Evolutionary conservation across 1,284 basidiomycete species (phyloP).

Genomic region (Moesziomyces antarcticus): DNA sequence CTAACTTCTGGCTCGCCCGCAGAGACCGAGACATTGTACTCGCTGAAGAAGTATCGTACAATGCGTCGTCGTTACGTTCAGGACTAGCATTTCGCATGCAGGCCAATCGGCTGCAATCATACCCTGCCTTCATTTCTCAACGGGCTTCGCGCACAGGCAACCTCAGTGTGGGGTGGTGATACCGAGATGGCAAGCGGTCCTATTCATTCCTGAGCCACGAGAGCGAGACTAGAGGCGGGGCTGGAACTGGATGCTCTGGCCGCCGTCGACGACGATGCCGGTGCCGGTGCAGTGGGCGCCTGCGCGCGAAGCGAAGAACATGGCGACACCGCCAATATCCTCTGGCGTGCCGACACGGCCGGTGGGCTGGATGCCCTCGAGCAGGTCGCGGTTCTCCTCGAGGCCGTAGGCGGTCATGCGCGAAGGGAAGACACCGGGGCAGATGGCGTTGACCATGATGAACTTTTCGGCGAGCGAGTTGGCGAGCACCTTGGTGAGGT

Average conservation of each 20-base stretch:
- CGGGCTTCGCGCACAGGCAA: neutral
- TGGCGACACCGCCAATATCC: slow-evolving; percentile 79
- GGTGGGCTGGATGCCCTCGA: slow-evolving; percentile 63
- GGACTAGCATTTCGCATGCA: slow-evolving; percentile 6
- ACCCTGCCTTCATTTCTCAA: slow-evolving; percentile 16
- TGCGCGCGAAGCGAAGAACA: slow-evolving; percentile 80
- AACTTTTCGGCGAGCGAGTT: slow-evolving; percentile 74
- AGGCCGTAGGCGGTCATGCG: slow-evolving; percentile 86
- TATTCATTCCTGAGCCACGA: neutral
- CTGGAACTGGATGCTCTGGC: slow-evolving; percentile 68
- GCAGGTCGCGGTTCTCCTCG: slow-evolving; percentile 69
- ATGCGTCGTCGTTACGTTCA: slow-evolving; percentile 55
- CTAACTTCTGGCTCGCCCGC: neutral
- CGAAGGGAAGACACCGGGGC: slow-evolving; percentile 81
- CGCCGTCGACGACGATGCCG: slow-evolving; percentile 77
- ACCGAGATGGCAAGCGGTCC: too few relatives aligned
- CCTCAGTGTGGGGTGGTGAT: too few relatives aligned
- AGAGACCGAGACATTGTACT: slow-evolving; percentile 65
- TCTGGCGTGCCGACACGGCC: slow-evolving; percentile 75
- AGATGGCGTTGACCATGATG: slow-evolving; percentile 80
- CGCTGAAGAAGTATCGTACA: slow-evolving; percentile 65
- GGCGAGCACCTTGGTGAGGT: slow-evolving; percentile 80
- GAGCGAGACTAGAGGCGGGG: slow-evolving; percentile 25
- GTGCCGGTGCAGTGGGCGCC: slow-evolving; percentile 79
- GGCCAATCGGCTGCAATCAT: slow-evolving; percentile 1